Percentiles rank a stretch among this genome's conserved stretches.
Evolutionary conservation across 768 basidiomycete species (phyloP).

Genomic region (Melanogaster broomeanus): DNA sequence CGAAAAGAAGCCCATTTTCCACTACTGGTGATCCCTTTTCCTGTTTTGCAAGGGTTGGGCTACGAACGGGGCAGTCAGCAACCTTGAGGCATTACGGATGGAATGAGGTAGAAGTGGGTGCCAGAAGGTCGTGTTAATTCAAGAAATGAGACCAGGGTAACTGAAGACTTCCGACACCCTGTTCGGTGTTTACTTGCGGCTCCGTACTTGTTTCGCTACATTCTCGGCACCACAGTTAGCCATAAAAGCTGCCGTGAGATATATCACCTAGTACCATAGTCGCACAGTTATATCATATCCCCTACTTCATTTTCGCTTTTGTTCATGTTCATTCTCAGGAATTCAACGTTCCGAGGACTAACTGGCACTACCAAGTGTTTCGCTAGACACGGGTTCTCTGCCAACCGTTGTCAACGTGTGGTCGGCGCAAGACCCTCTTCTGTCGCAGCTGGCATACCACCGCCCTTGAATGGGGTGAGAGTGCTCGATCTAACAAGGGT

Average conservation of each 20-base stretch:
- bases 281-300: background rate
- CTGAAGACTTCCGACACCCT: conserved; percentile 33
- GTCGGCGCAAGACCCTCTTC: conserved; percentile 14
- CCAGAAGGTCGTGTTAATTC: conserved; percentile 17
- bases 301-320: background rate
- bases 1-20: conserved; percentile 35
- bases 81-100: conserved; percentile 7
- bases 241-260: background rate
- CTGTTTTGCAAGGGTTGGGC: background rate
- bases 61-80: conserved; percentile 1
- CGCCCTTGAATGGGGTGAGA: conserved; percentile 77
- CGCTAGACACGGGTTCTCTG: background rate
- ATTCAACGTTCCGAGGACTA: background rate
- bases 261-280: background rate
- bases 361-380: background rate
- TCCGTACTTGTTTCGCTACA: too few species aligned
- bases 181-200: conserved; percentile 13
- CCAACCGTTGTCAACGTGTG: background rate
- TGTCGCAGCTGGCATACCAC: conserved; percentile 54
- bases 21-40: conserved; percentile 1
- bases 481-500: conserved; percentile 91
- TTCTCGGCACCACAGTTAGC: too few species aligned
- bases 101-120: conserved; percentile 18
- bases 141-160: background rate
- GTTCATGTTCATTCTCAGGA: conserved; percentile 12